phyloP scores from a whole-genome alignment of 2,329 filamentous ascomycete genomes.

The Colletotrichum incanum region DNA sequence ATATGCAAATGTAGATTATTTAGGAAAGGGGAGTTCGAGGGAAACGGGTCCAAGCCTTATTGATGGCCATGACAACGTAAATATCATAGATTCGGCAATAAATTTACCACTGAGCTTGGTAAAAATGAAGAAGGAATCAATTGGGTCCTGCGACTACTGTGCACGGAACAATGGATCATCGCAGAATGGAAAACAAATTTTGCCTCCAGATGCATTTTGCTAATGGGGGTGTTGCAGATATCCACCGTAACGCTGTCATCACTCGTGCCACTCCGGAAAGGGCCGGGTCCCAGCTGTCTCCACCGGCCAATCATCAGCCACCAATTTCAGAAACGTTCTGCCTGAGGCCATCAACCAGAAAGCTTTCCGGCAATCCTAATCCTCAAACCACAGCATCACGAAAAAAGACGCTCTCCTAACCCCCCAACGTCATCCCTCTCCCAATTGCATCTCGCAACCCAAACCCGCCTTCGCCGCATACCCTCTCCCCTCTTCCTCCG shows the following conservation, averaged over 20 bases:
- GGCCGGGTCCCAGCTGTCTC: slow-evolving; percentile 41
- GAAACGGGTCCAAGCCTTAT: not conserved
- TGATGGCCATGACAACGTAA: not conserved
- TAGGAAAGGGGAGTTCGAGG: slow-evolving; percentile 2
- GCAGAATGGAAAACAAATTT: not conserved
- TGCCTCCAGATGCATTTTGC: not conserved
- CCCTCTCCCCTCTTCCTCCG: slow-evolving; percentile 41
- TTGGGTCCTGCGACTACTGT: not conserved
- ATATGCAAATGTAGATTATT: slow-evolving; percentile 24
- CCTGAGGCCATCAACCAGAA: slow-evolving; percentile 43
- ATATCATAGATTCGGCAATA: not conserved
- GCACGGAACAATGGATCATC: too few relatives aligned
- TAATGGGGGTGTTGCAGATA: slow-evolving; percentile 37
- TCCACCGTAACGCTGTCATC: slow-evolving; percentile 16
- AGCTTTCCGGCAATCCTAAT: slow-evolving; percentile 51
- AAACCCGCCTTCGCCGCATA: slow-evolving; percentile 28
- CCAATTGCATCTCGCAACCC: slow-evolving; percentile 43
- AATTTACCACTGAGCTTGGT: too few relatives aligned
- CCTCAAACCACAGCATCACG: slow-evolving; percentile 47
- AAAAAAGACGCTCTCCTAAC: slow-evolving; percentile 46
- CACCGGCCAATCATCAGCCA: slow-evolving; percentile 60
- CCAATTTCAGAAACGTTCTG: slow-evolving; percentile 62
- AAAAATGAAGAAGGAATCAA: not conserved
- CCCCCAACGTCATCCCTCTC: slow-evolving; percentile 43
- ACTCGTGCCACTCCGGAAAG: slow-evolving; percentile 43